These are phyloP conservation scores for Globisporangium spiculum DNA, from an alignment of 352 stramenopile species.

Conservation along the genomic window DNA sequence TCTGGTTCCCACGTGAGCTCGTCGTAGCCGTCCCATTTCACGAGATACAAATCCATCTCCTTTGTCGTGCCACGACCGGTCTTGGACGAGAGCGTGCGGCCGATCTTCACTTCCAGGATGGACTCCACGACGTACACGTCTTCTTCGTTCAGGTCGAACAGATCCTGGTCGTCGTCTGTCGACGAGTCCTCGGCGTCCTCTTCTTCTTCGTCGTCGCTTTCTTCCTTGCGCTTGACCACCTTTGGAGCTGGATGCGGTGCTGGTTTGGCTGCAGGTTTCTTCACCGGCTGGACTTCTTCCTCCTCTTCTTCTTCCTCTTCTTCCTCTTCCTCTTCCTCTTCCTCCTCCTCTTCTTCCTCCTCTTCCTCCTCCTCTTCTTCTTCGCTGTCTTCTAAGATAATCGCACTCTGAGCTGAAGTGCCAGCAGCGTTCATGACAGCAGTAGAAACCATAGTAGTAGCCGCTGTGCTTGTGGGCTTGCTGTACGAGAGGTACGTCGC, in stretches of 20 bases:
- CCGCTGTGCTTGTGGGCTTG: conserved; percentile 8
- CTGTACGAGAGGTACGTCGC: conserved; percentile 32
- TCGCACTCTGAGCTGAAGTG: conserved; percentile 39
- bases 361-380: conserved; percentile 25
- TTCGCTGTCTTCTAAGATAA: conserved; percentile 56
- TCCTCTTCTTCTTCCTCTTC: conserved; percentile 25
- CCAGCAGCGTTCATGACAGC: conserved; percentile 12
- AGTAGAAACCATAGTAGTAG: background rate
- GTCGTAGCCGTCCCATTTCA: conserved; percentile 80
- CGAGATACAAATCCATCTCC: conserved; percentile 65
- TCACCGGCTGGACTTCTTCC: conserved; percentile 17
- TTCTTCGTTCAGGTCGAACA: conserved; percentile 73
- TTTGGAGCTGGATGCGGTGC: conserved; percentile 2
- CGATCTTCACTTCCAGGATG: conserved; percentile 66
- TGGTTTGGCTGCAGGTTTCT: conserved; percentile 16
- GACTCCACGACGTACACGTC: conserved; percentile 74
- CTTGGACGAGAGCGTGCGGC: conserved; percentile 29
- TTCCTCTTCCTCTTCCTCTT: conserved; percentile 32
- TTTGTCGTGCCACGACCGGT: conserved; percentile 38
- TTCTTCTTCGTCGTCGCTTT: conserved; percentile 17
- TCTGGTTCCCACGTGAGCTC: conserved; percentile 79
- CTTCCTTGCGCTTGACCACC: background rate
- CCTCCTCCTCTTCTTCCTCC: conserved; percentile 21
- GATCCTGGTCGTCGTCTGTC: conserved; percentile 58
- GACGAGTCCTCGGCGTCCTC: conserved; percentile 39